Conservation (phyloP, 139 green algal genomes). For the Yamagishiella unicocca region DNA sequence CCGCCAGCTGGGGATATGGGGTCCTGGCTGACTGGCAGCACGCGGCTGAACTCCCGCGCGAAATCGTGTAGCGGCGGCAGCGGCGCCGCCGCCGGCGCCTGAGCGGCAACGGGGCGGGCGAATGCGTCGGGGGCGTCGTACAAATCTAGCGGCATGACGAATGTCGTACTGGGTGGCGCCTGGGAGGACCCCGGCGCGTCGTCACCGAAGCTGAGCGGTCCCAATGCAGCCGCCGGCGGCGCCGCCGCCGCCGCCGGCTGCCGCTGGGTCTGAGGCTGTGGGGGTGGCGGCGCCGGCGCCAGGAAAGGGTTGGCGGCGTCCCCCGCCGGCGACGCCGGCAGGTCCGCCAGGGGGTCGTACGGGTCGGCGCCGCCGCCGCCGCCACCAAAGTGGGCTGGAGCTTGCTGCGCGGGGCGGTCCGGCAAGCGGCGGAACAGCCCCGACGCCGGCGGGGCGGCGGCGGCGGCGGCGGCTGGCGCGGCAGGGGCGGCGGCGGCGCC, state of each 20-base stretch:
- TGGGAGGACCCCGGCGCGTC: background rate
- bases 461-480: background rate
- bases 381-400: too few relatives aligned
- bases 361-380: too few relatives aligned
- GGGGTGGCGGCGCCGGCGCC: background rate
- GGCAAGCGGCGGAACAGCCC: background rate
- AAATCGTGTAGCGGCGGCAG: constrained; percentile 35
- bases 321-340: background rate
- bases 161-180: background rate
- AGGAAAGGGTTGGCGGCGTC: background rate
- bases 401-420: background rate
- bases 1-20: background rate
- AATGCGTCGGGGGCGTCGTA: constrained; percentile 20
- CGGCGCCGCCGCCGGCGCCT: background rate
- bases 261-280: too few relatives aligned
- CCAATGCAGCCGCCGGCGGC: background rate
- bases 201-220: constrained; percentile 38
- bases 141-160: constrained; percentile 21
- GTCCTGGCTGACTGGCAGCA: constrained; percentile 29
- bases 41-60: constrained; percentile 16
- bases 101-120: background rate
- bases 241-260: background rate
- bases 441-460: background rate
- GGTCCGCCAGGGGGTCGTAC: background rate
- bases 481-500: background rate